A percentile compares a stretch with the other conserved stretches of the same genome.
Evolutionary conservation across 2,329 filamentous ascomycete genomes (phyloP).

Genomic region (Xylariales sp.): DNA sequence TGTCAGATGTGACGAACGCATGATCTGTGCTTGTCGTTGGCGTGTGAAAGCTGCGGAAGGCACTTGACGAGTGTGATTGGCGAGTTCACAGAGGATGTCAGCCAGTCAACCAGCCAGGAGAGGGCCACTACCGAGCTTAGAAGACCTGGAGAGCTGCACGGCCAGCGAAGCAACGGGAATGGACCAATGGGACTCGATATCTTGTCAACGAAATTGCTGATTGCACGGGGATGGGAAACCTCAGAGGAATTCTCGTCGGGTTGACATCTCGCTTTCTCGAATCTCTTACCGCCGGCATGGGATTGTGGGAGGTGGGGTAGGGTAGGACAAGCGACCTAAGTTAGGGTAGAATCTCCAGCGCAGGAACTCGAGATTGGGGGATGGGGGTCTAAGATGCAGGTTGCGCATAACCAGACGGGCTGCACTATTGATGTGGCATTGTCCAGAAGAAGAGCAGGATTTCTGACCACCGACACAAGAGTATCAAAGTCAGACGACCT

Average conservation of each 20-base stretch:
- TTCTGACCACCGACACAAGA: constrained; percentile 21
- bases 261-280: background rate
- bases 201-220: constrained; percentile 13
- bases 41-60: constrained; percentile 18
- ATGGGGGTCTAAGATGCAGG: background rate
- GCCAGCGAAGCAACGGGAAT: constrained; percentile 19
- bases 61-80: constrained; percentile 25
- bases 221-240: constrained; percentile 16
- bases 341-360: background rate
- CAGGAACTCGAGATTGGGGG: background rate
- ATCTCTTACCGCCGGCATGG: background rate
- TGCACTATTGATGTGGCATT: too few relatives aligned
- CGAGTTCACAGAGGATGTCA: constrained; percentile 19
- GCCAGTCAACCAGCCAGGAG: constrained; percentile 24
- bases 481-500: constrained; percentile 26
- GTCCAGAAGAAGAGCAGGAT: constrained; percentile 16
- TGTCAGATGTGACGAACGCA: constrained; percentile 27
- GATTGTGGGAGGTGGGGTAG: background rate
- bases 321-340: background rate
- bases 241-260: background rate
- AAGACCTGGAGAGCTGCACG: constrained; percentile 19
- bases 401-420: background rate
- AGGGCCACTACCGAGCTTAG: constrained; percentile 14
- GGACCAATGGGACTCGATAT: constrained; percentile 20
- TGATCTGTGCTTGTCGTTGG: constrained; percentile 29